Evolutionary conservation across 805 yeast genomes (phyloP).

Genomic region (Kregervanrija fluxuum): DNA sequence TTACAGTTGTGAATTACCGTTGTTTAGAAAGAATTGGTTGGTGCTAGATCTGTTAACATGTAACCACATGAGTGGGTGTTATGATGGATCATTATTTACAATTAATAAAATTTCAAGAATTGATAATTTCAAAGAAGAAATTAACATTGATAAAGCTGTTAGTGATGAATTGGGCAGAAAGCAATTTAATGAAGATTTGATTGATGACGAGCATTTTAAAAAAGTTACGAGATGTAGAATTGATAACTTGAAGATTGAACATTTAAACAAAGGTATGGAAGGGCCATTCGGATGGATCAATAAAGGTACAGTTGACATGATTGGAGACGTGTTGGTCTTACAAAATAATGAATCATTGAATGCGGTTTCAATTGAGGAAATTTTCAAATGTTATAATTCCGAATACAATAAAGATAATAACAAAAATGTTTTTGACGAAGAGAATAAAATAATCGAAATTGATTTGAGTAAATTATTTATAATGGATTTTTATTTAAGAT

Average conservation of each 20-base stretch:
- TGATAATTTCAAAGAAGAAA: conserved; percentile 36
- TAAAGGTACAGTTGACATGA: conserved; percentile 84
- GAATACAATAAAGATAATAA: neutral
- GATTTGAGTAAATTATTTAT: conserved; percentile 37
- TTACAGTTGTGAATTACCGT: conserved; percentile 76
- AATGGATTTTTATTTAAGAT: conserved; percentile 69
- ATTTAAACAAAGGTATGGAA: conserved; percentile 78
- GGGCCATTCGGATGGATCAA: conserved; percentile 99
- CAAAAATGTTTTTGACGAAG: neutral
- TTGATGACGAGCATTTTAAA: conserved; percentile 19
- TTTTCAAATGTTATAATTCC: conserved; percentile 29
- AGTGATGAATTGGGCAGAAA: conserved; percentile 12
- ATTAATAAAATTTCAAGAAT: conserved; percentile 70
- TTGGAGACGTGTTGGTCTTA: conserved; percentile 85
- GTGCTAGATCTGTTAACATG: conserved; percentile 84
- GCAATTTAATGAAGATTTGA: conserved; percentile 9
- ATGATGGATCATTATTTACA: conserved; percentile 89
- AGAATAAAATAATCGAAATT: conserved; percentile 3
- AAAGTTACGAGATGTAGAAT: conserved; percentile 73
- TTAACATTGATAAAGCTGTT: conserved; percentile 19
- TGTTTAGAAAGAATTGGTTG: conserved; percentile 86
- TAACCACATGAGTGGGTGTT: conserved; percentile 78
- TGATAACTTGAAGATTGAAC: conserved; percentile 82
- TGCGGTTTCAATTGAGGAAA: conserved; percentile 36
- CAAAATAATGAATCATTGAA: conserved; percentile 35